Percentiles rank a stretch among this genome's conserved stretches.
phyloP scores from a whole-genome alignment of 2,329 filamentous ascomycete genomes.

The Ascochyta viciae-villosae region DNA sequence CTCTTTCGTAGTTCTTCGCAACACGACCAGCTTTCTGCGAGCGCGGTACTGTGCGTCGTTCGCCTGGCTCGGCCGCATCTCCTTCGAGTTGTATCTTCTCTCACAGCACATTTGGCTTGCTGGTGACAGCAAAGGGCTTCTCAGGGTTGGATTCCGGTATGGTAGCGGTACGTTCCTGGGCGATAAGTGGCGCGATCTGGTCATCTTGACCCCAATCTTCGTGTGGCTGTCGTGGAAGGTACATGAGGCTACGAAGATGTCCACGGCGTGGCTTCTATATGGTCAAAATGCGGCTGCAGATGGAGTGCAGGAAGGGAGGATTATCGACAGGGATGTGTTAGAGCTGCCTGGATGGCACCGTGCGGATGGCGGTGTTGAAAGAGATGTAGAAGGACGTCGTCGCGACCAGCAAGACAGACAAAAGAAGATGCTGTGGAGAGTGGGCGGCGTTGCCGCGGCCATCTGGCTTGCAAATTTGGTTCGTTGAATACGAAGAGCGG shows the following conservation, averaged over 20 bases:
- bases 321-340: not conserved
- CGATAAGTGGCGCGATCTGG: conserved; percentile 47
- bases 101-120: conserved; percentile 69
- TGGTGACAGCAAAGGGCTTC: conserved; percentile 62
- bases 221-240: conserved; percentile 52
- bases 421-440: not conserved
- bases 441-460: not conserved
- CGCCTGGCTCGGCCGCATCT: conserved; percentile 63
- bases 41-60: conserved; percentile 57
- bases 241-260: conserved; percentile 46
- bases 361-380: not conserved
- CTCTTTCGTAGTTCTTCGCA: conserved; percentile 61
- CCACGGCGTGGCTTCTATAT: conserved; percentile 49
- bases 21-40: conserved; percentile 52
- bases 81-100: conserved; percentile 66
- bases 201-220: conserved; percentile 53
- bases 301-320: not conserved
- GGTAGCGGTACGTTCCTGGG: conserved; percentile 31
- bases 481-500: not conserved
- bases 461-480: conserved; percentile 7
- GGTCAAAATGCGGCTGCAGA: not conserved
- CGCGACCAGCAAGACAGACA: not conserved
- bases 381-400: not conserved
- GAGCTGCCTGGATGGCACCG: conserved; percentile 14
- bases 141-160: conserved; percentile 50